Evolutionary conservation across 106 monocot genomes (phyloP).

Genomic region (Allium cepa): DNA sequence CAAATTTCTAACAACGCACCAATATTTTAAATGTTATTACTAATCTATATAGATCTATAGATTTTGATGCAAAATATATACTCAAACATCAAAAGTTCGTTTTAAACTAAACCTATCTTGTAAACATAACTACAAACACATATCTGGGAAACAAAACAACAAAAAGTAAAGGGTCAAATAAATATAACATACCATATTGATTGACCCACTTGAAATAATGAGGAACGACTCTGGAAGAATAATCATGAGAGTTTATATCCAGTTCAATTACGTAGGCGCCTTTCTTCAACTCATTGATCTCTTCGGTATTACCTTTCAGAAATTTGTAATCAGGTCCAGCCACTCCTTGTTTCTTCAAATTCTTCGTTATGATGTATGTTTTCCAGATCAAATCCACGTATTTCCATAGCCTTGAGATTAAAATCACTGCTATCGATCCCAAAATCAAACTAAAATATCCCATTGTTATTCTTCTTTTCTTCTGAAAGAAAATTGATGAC

Average conservation of each 20-base stretch:
- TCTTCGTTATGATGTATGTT: background rate
- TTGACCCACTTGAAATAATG: slow-evolving; percentile 4
- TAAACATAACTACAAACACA: background rate
- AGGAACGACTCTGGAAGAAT: background rate
- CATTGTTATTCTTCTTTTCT: background rate
- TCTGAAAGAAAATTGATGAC: too few relatives aligned
- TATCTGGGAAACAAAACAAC: background rate
- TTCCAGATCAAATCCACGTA: background rate
- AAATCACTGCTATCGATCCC: background rate
- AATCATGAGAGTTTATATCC: slow-evolving; percentile 8
- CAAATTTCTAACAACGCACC: too few relatives aligned
- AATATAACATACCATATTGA: slow-evolving; percentile 4
- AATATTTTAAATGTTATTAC: background rate
- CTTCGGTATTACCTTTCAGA: slow-evolving; percentile 1
- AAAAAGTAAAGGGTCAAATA: background rate
- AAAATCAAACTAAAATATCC: background rate
- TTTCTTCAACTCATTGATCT: slow-evolving; percentile 6
- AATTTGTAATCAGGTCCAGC: background rate
- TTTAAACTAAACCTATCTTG: too few relatives aligned
- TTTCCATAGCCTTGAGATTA: slow-evolving; percentile 1
- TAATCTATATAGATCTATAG: too few relatives aligned
- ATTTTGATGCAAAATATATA: too few relatives aligned
- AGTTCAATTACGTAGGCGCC: background rate
- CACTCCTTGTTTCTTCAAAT: slow-evolving; percentile 10
- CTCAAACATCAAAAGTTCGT: too few relatives aligned